Percentiles rank a stretch among this genome's conserved stretches.
These are phyloP conservation scores for Nicotiana undulata DNA, from an alignment of 257 asterid species.

Conservation along the genomic window DNA sequence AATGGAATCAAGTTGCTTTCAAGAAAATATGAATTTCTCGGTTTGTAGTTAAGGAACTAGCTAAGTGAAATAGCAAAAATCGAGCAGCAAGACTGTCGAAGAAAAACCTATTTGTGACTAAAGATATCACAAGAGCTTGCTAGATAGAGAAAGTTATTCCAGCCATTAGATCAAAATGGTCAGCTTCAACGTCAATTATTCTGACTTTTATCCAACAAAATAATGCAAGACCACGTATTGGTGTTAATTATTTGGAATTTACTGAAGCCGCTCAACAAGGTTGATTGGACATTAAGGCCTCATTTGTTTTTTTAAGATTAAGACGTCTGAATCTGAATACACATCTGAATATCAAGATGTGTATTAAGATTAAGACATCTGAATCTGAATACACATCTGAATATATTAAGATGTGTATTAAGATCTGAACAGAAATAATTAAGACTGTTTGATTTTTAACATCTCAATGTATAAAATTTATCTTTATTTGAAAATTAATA, in stretches of 20 bases:
- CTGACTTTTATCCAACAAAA: not conserved
- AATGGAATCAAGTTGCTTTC: not conserved
- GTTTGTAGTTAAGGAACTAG: not conserved
- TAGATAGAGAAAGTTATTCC: constrained; percentile 2
- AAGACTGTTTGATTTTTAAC: too few species aligned
- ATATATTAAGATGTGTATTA: too few species aligned
- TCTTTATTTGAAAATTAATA: too few species aligned
- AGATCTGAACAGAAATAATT: too few species aligned
- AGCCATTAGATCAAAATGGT: not conserved
- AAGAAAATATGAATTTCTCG: constrained; percentile 9
- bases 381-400: too few species aligned
- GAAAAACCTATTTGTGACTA: not conserved
- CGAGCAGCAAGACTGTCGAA: not conserved
- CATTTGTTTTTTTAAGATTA: too few species aligned
- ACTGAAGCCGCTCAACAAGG: not conserved
- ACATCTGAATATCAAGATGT: too few species aligned
- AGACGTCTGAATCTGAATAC: too few species aligned
- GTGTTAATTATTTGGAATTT: constrained; percentile 7
- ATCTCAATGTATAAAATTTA: too few species aligned
- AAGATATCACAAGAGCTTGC: not conserved
- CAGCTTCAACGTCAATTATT: not conserved
- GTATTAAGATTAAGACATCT: too few species aligned
- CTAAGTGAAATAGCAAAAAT: not conserved
- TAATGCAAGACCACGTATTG: constrained; percentile 9
- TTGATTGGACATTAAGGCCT: constrained; percentile 4